phyloP scores from a whole-genome alignment of 2,329 filamentous ascomycete species.

The Trichoderma atroviride region DNA sequence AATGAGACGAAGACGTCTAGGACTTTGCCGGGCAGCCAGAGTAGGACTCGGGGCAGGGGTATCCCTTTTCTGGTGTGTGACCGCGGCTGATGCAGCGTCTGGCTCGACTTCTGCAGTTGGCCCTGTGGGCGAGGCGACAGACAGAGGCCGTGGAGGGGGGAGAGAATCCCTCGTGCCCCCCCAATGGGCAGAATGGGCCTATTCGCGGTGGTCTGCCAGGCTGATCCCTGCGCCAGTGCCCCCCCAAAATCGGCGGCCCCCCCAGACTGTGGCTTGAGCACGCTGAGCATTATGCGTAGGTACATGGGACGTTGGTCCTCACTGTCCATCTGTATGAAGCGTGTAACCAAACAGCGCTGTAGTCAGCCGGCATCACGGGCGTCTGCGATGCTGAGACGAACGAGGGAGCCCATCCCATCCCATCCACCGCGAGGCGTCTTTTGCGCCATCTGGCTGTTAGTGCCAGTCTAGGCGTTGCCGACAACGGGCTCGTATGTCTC shows the following conservation, averaged over 20 bases:
- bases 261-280: conserved; percentile 22
- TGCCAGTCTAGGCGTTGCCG: neutral
- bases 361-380: neutral
- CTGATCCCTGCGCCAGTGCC: conserved; percentile 21
- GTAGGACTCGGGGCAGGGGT: conserved; percentile 34
- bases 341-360: neutral
- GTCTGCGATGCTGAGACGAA: neutral
- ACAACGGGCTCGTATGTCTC: neutral
- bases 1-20: conserved; percentile 36
- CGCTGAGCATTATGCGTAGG: too few species aligned
- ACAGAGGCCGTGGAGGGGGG: neutral
- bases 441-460: neutral
- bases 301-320: too few species aligned
- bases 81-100: neutral
- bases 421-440: neutral
- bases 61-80: conserved; percentile 10
- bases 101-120: neutral
- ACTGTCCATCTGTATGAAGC: too few species aligned
- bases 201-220: conserved; percentile 15
- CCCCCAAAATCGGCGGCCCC: conserved; percentile 15
- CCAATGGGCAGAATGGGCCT: conserved; percentile 2
- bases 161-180: too few species aligned
- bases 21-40: conserved; percentile 34
- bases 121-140: conserved; percentile 14
- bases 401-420: neutral